phyloP scores from a whole-genome alignment of 768 basidiomycete genomes.

The Suillus hirtellus region DNA sequence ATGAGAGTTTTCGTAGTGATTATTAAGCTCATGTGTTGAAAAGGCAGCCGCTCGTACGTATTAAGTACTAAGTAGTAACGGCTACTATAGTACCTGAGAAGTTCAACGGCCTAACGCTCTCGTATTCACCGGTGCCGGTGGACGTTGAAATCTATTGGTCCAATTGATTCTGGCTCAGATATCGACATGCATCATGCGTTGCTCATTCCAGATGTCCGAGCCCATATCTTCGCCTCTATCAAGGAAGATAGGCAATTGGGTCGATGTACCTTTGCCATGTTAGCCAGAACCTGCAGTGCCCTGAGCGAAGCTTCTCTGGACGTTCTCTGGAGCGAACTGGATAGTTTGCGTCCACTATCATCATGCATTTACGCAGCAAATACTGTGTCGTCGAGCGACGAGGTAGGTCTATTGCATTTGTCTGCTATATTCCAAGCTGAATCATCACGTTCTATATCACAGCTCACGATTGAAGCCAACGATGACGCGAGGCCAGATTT shows the following conservation, averaged over 20 bases:
- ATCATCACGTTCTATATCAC: neutral
- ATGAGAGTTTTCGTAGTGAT: too few relatives aligned
- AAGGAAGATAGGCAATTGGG: constrained; percentile 1
- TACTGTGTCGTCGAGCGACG: neutral
- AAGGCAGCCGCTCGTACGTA: neutral
- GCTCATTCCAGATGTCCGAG: neutral
- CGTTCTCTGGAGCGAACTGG: constrained; percentile 1
- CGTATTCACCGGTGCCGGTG: neutral
- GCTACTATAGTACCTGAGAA: neutral
- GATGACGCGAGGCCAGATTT: neutral
- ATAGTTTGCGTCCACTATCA: constrained; percentile 6
- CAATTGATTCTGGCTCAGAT: neutral
- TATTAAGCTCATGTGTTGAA: neutral
- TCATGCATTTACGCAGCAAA: constrained; percentile 1
- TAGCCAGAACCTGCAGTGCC: constrained; percentile 3
- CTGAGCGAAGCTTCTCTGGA: constrained; percentile 1
- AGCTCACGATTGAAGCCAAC: neutral
- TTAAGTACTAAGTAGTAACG: neutral
- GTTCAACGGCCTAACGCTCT: neutral
- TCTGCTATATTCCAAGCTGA: neutral
- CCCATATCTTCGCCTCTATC: neutral
- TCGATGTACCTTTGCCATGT: neutral
- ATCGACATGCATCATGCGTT: neutral
- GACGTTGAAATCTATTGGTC: neutral
- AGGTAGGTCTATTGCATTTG: constrained; percentile 1